A percentile compares a stretch with the other conserved stretches of the same genome.
Conservation (phyloP, 345 rosid genomes). For the Turnera subulata region DNA sequence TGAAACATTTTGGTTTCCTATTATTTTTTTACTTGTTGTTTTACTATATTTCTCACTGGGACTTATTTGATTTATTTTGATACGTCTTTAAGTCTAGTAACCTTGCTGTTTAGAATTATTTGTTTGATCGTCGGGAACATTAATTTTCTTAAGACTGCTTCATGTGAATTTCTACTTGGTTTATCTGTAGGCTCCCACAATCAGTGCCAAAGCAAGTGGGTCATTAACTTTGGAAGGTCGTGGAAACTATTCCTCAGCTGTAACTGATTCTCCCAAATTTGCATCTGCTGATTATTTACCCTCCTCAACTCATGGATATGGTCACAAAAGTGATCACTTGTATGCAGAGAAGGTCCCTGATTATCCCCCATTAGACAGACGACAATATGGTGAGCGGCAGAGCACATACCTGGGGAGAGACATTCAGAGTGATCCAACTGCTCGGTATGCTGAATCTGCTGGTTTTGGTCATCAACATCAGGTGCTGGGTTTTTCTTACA, state of each 20-base stretch:
- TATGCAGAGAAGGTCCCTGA: constrained; percentile 71
- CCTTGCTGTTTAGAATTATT: not conserved
- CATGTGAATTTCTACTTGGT: not conserved
- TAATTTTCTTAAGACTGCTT: not conserved
- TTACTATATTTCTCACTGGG: too few species aligned
- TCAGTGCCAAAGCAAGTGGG: constrained; percentile 47
- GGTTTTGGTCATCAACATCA: constrained; percentile 70
- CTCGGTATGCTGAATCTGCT: constrained; percentile 66
- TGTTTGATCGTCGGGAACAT: not conserved
- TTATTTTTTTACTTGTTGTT: not conserved
- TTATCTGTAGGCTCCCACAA: constrained; percentile 35
- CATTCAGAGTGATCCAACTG: constrained; percentile 58
- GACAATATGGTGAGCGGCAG: constrained; percentile 69
- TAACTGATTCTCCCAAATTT: constrained; percentile 77
- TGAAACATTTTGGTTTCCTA: not conserved
- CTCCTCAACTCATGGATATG: constrained; percentile 63
- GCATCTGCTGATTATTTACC: constrained; percentile 60
- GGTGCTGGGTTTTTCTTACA: constrained; percentile 37
- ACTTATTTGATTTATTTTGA: too few species aligned
- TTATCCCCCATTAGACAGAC: constrained; percentile 62
- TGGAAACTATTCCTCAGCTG: constrained; percentile 55
- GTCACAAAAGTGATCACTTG: constrained; percentile 66
- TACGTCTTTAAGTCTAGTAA: too few species aligned
- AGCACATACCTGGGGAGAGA: constrained; percentile 69
- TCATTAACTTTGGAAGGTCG: constrained; percentile 63